Evolutionary conservation across 306 rosid genomes (phyloP).

Genomic region (Rosa multiflora): DNA sequence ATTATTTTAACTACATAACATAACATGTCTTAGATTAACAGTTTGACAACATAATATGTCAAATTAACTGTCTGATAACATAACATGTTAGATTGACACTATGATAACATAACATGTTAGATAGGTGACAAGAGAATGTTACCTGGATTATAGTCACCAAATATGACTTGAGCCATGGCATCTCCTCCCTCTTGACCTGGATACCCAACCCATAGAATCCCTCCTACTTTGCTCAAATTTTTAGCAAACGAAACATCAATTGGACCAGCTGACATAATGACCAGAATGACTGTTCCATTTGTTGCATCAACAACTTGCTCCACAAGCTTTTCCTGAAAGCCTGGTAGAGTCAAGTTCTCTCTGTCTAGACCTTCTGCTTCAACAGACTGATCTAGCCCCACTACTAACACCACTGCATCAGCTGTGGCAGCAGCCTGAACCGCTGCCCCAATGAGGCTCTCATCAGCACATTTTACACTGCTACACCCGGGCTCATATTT

Average conservation of each 20-base stretch:
- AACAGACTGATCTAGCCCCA: conserved; percentile 66
- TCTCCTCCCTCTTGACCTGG: conserved; percentile 83
- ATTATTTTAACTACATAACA: too few species aligned
- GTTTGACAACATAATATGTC: not conserved
- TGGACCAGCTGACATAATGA: conserved; percentile 80
- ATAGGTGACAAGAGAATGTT: not conserved
- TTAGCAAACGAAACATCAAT: conserved; percentile 62
- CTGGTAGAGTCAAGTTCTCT: conserved; percentile 67
- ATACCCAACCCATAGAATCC: conserved; percentile 71
- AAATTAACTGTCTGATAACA: not conserved
- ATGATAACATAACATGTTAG: not conserved
- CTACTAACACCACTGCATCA: conserved; percentile 57
- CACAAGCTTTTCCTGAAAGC: conserved; percentile 72
- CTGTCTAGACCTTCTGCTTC: conserved; percentile 79
- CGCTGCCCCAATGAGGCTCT: conserved; percentile 52
- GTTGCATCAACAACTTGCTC: conserved; percentile 50
- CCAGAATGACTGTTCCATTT: conserved; percentile 56
- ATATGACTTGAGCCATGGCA: conserved; percentile 65
- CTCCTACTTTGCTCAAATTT: conserved; percentile 44
- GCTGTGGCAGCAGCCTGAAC: conserved; percentile 43
- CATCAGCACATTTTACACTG: conserved; percentile 47
- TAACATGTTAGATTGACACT: not conserved
- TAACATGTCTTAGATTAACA: not conserved
- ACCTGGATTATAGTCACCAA: conserved; percentile 77
- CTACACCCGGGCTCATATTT: conserved; percentile 56